Conservation (phyloP, 495 filamentous ascomycete species). For the Niebla homalea region DNA sequence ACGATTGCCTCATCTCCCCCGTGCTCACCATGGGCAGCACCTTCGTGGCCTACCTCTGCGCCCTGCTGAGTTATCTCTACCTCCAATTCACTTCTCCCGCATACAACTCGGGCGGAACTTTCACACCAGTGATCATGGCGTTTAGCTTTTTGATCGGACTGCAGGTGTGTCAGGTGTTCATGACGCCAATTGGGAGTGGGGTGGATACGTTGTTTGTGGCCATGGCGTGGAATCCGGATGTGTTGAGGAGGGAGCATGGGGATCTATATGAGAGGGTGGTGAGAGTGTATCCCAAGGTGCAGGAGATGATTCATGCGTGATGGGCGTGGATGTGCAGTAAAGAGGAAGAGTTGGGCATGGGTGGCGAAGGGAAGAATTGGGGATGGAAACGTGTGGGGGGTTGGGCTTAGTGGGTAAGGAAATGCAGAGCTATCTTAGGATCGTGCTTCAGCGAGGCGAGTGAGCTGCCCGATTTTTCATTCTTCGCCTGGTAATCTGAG, state of each 20-base stretch:
- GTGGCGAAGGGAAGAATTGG: too few species aligned
- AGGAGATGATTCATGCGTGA: conserved; percentile 53
- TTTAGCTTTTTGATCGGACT: conserved; percentile 74
- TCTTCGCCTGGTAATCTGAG: too few species aligned
- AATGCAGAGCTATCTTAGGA: too few species aligned
- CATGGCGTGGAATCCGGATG: conserved; percentile 78
- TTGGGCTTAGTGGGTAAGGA: too few species aligned
- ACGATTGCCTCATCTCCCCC: conserved; percentile 81
- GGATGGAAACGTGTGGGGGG: too few species aligned
- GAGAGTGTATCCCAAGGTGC: conserved; percentile 68
- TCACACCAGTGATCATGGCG: conserved; percentile 66
- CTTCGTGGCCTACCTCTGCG: conserved; percentile 71
- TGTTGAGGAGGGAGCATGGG: conserved; percentile 67
- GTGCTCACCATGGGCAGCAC: conserved; percentile 78
- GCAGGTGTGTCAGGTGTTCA: conserved; percentile 80
- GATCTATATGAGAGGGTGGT: conserved; percentile 69
- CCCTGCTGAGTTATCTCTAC: conserved; percentile 72
- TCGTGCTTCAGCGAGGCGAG: too few species aligned
- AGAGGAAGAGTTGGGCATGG: too few species aligned
- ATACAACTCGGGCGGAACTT: conserved; percentile 60
- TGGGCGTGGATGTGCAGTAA: too few species aligned
- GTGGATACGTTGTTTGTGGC: conserved; percentile 78
- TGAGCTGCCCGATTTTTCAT: too few species aligned
- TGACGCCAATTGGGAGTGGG: conserved; percentile 53
- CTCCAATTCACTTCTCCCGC: conserved; percentile 62